These are phyloP conservation scores for Dothideomycetes sp. DNA, from an alignment of 2,329 filamentous ascomycete species.

Conservation along the genomic window DNA sequence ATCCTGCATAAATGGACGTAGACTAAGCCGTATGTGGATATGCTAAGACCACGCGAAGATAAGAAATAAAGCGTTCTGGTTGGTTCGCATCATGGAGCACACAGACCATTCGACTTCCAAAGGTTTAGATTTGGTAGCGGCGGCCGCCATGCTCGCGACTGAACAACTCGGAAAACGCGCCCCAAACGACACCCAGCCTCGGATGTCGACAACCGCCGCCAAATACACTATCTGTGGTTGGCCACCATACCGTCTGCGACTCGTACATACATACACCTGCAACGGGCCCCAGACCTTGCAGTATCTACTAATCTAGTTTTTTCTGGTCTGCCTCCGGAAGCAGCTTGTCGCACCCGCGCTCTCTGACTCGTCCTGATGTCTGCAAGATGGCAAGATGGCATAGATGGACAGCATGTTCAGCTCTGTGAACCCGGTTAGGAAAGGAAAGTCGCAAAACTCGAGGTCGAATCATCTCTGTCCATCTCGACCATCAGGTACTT, in stretches of 20 bases:
- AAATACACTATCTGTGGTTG: constrained; percentile 7
- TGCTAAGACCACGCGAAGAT: constrained; percentile 13
- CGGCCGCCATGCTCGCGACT: constrained; percentile 7
- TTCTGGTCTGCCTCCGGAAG: constrained; percentile 8
- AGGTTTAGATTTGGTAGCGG: constrained; percentile 6
- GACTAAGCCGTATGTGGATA: too few relatives aligned
- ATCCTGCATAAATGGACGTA: constrained; percentile 7
- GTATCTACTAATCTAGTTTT: neutral
- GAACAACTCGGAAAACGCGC: constrained; percentile 1
- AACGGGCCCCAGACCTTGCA: constrained; percentile 10
- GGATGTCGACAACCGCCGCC: constrained; percentile 6
- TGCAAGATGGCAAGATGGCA: too few relatives aligned
- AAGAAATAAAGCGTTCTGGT: constrained; percentile 13
- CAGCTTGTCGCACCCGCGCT: constrained; percentile 6
- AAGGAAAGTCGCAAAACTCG: too few relatives aligned
- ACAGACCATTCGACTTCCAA: constrained; percentile 4
- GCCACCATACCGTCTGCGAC: constrained; percentile 1
- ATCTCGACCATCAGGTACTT: too few relatives aligned
- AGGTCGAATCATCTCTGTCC: too few relatives aligned
- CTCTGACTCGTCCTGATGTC: constrained; percentile 3
- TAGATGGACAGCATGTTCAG: too few relatives aligned
- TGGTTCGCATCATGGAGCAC: constrained; percentile 8
- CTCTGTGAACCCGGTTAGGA: too few relatives aligned
- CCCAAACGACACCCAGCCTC: neutral
- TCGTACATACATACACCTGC: constrained; percentile 10